A percentile compares a stretch with the other conserved stretches of the same genome.
phyloP scores from a whole-genome alignment of 441 rosid genomes.

The Melianthus villosus region DNA sequence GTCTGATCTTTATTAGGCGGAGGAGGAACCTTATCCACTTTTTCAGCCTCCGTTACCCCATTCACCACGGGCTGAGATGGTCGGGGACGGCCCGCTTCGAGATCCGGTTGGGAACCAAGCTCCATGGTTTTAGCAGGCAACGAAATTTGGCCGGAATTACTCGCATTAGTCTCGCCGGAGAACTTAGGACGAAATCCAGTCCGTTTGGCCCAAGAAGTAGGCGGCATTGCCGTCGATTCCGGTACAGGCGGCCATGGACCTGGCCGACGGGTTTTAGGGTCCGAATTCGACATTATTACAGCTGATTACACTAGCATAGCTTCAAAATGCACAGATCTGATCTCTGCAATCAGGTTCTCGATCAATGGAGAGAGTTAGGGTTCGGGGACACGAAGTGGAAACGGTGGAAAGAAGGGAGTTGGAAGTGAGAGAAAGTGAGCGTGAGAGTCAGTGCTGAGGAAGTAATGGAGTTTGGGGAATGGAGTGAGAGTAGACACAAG shows the following conservation, averaged over 20 bases:
- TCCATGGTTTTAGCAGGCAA: constrained; percentile 32
- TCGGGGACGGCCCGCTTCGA: constrained; percentile 41
- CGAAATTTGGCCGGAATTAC: constrained; percentile 55
- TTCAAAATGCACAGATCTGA: too few relatives aligned
- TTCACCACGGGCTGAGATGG: constrained; percentile 16
- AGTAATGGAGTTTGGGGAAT: too few relatives aligned
- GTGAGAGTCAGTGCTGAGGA: too few relatives aligned
- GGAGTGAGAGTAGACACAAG: too few relatives aligned
- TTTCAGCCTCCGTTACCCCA: constrained; percentile 20
- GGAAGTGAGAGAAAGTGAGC: too few relatives aligned
- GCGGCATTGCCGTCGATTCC: constrained; percentile 57
- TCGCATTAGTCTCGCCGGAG: constrained; percentile 81
- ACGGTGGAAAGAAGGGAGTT: too few relatives aligned
- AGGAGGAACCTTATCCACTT: constrained; percentile 12
- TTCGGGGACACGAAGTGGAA: too few relatives aligned
- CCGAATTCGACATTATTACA: constrained; percentile 62
- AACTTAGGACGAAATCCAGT: constrained; percentile 89
- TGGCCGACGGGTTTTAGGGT: constrained; percentile 53
- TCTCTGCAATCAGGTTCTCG: too few relatives aligned
- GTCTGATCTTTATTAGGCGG: constrained; percentile 34
- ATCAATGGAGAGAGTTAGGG: too few relatives aligned
- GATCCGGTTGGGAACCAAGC: constrained; percentile 41
- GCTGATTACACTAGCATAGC: too few relatives aligned
- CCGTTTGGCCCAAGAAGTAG: constrained; percentile 82
- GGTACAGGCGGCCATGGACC: constrained; percentile 61